Conservation (phyloP, 2,329 filamentous ascomycete species). For the Dothidotthia symphoricarpi region DNA sequence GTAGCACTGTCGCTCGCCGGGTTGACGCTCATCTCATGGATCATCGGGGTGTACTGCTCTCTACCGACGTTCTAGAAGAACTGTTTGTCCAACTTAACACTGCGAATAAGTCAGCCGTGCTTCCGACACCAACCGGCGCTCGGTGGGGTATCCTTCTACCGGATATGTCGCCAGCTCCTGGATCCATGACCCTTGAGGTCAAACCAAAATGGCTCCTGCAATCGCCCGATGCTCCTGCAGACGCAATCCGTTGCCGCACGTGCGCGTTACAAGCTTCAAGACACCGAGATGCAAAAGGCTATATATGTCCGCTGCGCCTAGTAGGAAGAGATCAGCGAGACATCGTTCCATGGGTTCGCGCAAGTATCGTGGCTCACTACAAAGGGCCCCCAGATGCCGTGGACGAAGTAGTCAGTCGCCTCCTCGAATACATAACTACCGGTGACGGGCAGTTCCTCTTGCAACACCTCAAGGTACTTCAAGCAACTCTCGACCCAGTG, state of each 20-base stretch:
- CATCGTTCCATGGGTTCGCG: slow-evolving; percentile 16
- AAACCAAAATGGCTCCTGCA: slow-evolving; percentile 53
- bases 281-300: slow-evolving; percentile 15
- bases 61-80: slow-evolving; percentile 11
- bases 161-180: slow-evolving; percentile 29
- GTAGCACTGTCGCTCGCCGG: neutral
- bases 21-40: slow-evolving; percentile 18
- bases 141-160: slow-evolving; percentile 30
- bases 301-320: slow-evolving; percentile 45
- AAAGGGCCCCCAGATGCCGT: neutral
- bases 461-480: slow-evolving; percentile 37
- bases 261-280: slow-evolving; percentile 46
- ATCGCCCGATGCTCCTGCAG: slow-evolving; percentile 45
- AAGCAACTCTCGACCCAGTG: slow-evolving; percentile 39
- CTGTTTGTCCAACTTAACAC: slow-evolving; percentile 6
- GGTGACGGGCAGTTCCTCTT: slow-evolving; percentile 41
- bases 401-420: slow-evolving; percentile 9
- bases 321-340: slow-evolving; percentile 27
- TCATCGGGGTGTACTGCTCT: slow-evolving; percentile 16
- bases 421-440: slow-evolving; percentile 25
- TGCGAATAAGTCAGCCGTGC: slow-evolving; percentile 8
- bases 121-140: neutral
- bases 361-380: neutral
- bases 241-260: slow-evolving; percentile 46
- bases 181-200: slow-evolving; percentile 40